Conservation (phyloP, 345 rosid species). For the Viola odorata region DNA sequence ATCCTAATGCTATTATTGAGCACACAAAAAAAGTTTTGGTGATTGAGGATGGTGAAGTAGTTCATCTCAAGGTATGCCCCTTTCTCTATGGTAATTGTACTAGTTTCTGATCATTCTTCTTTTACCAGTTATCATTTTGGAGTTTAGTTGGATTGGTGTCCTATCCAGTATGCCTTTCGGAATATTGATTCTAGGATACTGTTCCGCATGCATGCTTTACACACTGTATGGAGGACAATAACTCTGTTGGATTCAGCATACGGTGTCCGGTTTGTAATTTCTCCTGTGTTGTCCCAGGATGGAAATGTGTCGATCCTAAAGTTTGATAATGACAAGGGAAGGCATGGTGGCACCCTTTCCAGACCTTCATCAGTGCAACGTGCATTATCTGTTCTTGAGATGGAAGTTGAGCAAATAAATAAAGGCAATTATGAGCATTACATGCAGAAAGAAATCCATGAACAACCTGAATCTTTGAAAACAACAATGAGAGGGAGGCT, state of each 20-base stretch:
- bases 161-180: not conserved
- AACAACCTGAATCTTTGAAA: conserved; percentile 90
- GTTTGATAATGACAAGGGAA: conserved; percentile 65
- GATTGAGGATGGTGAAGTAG: conserved; percentile 91
- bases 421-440: conserved; percentile 88
- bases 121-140: not conserved
- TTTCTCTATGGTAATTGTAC: not conserved
- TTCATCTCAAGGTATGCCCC: conserved; percentile 70
- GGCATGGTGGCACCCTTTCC: conserved; percentile 36
- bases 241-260: too few species aligned
- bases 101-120: conserved; percentile 2
- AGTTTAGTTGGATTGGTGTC: not conserved
- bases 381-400: conserved; percentile 86
- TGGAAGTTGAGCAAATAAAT: conserved; percentile 98
- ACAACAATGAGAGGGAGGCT: conserved; percentile 98
- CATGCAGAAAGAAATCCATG: conserved; percentile 99
- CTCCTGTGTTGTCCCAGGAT: conserved; percentile 43
- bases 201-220: not conserved
- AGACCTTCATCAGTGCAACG: conserved; percentile 87
- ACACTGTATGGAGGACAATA: too few species aligned
- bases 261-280: too few species aligned
- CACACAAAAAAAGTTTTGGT: conserved; percentile 84
- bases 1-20: conserved; percentile 83
- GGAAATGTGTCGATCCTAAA: conserved; percentile 78
- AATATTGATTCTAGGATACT: not conserved